Percentiles rank a stretch among this genome's conserved stretches.
These are phyloP conservation scores for Phylloporus arenicola DNA, from an alignment of 768 basidiomycete genomes.

Conservation along the genomic window DNA sequence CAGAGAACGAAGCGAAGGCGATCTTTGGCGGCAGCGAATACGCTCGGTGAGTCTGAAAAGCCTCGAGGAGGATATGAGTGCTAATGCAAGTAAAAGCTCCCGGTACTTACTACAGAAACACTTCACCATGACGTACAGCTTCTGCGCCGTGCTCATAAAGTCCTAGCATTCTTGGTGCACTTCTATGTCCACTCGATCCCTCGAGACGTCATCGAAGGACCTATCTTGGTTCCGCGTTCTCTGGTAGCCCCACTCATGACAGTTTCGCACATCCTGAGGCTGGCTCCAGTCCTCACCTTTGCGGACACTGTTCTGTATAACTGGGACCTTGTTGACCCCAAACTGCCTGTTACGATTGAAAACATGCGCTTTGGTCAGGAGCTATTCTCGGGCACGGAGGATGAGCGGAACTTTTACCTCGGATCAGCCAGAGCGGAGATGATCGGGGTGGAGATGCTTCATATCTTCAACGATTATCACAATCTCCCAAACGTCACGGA, in stretches of 20 bases:
- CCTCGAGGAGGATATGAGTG: conserved; percentile 3
- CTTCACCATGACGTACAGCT: conserved; percentile 53
- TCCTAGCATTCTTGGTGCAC: conserved; percentile 84
- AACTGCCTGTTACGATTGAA: conserved; percentile 52
- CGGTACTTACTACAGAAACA: conserved; percentile 51
- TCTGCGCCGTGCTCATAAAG: conserved; percentile 81
- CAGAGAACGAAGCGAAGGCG: conserved; percentile 48
- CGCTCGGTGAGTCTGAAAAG: conserved; percentile 46
- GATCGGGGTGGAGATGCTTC: conserved; percentile 79
- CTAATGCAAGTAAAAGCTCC: conserved; percentile 49
- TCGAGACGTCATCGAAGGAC: conserved; percentile 29
- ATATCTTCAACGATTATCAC: conserved; percentile 82
- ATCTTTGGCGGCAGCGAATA: conserved; percentile 63
- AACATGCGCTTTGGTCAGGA: conserved; percentile 68
- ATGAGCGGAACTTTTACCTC: conserved; percentile 83
- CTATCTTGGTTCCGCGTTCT: conserved; percentile 64
- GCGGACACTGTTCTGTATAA: conserved; percentile 98
- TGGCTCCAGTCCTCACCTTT: conserved; percentile 94
- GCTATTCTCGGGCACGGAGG: conserved; percentile 78
- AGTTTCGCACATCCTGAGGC: conserved; percentile 69
- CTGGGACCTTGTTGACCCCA: conserved; percentile 56
- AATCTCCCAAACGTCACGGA: conserved; percentile 66
- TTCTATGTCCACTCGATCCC: conserved; percentile 86
- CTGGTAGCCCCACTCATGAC: conserved; percentile 73
- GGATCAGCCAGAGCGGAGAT: conserved; percentile 82